Evolutionary conservation across 331 rosid species (phyloP).

Genomic region (Acacia concinna): DNA sequence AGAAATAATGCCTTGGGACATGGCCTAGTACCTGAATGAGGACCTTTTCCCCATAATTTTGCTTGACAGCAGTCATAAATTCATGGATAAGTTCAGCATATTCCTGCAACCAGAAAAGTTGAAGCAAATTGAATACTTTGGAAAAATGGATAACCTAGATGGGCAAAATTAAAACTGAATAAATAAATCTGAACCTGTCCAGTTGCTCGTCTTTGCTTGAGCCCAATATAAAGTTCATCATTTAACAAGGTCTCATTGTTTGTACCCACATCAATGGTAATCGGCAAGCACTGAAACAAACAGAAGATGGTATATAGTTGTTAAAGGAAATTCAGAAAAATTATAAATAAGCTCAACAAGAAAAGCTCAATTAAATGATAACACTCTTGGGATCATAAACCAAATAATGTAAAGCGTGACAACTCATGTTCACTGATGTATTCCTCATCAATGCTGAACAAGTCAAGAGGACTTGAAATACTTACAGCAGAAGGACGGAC

Average conservation of each 20-base stretch:
- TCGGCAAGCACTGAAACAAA: conserved; percentile 84
- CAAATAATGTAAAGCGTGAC: conserved; percentile 4
- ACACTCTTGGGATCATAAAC: not conserved
- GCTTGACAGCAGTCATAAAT: conserved; percentile 90
- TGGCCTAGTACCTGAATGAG: conserved; percentile 72
- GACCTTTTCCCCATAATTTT: conserved; percentile 84
- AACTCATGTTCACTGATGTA: not conserved
- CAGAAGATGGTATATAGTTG: conserved; percentile 3
- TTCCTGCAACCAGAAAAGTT: conserved; percentile 51
- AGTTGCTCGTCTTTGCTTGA: conserved; percentile 82
- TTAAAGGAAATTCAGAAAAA: conserved; percentile 1
- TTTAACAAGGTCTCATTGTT: conserved; percentile 84
- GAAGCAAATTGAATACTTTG: conserved; percentile 22
- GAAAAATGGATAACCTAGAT: not conserved
- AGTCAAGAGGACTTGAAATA: conserved; percentile 4
- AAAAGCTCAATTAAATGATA: not conserved
- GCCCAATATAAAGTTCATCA: conserved; percentile 91
- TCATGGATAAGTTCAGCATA: conserved; percentile 81
- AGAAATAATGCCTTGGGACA: conserved; percentile 22
- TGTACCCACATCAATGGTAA: conserved; percentile 98
- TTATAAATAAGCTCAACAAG: not conserved
- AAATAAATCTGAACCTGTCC: conserved; percentile 66
- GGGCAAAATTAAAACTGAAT: conserved; percentile 18
- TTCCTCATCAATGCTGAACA: not conserved
- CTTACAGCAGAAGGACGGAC: conserved; percentile 93